Base-by-base conservation (phyloP, 495 filamentous ascomycete genomes). In the Xylaria scruposa region DNA sequence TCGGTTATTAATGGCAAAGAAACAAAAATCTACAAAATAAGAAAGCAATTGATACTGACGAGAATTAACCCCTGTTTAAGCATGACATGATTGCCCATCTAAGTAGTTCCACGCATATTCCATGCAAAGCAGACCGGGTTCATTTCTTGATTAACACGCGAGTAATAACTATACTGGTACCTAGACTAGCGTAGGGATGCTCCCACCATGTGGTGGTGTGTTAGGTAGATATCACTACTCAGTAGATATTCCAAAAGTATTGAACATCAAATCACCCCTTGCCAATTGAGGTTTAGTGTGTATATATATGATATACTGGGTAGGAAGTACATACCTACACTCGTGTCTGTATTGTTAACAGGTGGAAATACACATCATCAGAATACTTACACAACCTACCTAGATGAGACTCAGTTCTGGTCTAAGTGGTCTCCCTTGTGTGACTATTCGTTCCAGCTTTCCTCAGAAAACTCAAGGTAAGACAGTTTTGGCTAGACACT, bases 1-100 rank as follows among this genome's bases (percentile, higher is more conserved):
- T 53, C 63, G 46, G 63, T 31, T 66, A 66, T 53, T 33, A 31
- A 53, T 26, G 63, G 31, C 15, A 17, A 17, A 3, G 29, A 56
- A 31, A 17, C 17, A 31, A 54, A 13, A 9, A 5, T 29, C 49
- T n/a, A 49, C 46, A 49, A 54, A 54, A 5, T 26, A 4, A 26
- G 29, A 54, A 26, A 54, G 51, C 3, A 54, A 54, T 54, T 54
- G 21, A 54, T 15, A 54, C 51, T 13, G 29, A 15, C 29, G 29
- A 31, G 29, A 31, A 54, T 29, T 4, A 54, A 24, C 24, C 51
- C 51, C 51, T 54, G 51, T 51, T 51, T 24, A 24, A 51, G 12
- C n/a, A 53, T 26, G 0, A 21, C 21, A 10, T 53, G 49, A 53
- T 53, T 26, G 21, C 49, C 49, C 49, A 51, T 51, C 49, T 24